A percentile compares a stretch with the other conserved stretches of the same genome.
Conservation (phyloP, 306 rosid species). For the Hippophae rhamnoides region DNA sequence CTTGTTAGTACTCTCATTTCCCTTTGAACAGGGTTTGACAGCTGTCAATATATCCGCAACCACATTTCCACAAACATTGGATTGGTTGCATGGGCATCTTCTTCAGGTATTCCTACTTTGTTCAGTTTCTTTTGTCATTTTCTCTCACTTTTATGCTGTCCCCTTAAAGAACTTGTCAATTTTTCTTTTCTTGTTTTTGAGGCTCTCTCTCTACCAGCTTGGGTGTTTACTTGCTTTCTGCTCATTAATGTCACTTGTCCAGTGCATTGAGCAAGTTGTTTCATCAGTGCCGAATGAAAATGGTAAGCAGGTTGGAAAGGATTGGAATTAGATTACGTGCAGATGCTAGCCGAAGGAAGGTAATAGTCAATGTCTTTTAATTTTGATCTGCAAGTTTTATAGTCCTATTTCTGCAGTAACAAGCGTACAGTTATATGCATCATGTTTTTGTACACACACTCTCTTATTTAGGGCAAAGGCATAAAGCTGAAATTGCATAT, state of each 20-base stretch:
- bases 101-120: slow-evolving; percentile 52
- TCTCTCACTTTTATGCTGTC: not conserved
- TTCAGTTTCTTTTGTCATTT: not conserved
- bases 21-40: slow-evolving; percentile 61
- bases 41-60: slow-evolving; percentile 84
- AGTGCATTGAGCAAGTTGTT: slow-evolving; percentile 42
- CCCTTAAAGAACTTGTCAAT: not conserved
- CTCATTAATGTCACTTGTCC: not conserved
- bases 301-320: slow-evolving; percentile 2
- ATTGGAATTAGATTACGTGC: slow-evolving; percentile 4
- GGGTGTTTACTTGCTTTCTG: not conserved
- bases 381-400: not conserved
- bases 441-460: no score
- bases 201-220: not conserved
- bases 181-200: not conserved
- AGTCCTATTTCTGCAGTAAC: not conserved
- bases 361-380: not conserved
- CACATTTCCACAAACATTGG: slow-evolving; percentile 83
- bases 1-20: not conserved
- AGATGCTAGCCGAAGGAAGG: slow-evolving; percentile 6
- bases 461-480: no score
- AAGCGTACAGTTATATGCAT: no score
- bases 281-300: slow-evolving; percentile 17
- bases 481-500: no score
- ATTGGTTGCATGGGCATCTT: slow-evolving; percentile 80